A percentile compares a stretch with the other conserved stretches of the same genome.
Conservation (phyloP, 2,329 filamentous ascomycete species). For the Thermomyces lanuginosus region DNA sequence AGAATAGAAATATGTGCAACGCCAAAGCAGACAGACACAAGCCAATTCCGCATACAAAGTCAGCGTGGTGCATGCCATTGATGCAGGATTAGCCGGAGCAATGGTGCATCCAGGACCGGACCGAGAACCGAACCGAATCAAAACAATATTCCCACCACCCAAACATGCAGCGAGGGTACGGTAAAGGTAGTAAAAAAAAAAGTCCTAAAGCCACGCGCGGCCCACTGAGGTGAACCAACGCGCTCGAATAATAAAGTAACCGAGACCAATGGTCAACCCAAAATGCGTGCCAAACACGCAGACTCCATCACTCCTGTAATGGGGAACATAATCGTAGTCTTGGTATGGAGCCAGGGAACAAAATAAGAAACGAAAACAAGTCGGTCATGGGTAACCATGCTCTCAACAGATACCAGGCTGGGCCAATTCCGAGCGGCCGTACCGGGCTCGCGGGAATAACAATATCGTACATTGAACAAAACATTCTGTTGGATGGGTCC, state of each 20-base stretch:
- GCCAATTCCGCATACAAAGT: conserved; percentile 2
- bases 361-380: conserved; percentile 14
- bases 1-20: conserved; percentile 3
- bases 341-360: conserved; percentile 8
- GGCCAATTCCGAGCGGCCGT: conserved; percentile 16
- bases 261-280: too few relatives aligned
- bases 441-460: conserved; percentile 18
- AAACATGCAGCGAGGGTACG: conserved; percentile 5
- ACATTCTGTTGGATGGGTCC: conserved; percentile 14
- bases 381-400: conserved; percentile 2
- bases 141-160: conserved; percentile 11
- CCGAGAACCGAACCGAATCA: conserved; percentile 15
- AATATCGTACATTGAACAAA: conserved; percentile 31
- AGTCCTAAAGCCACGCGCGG: too few relatives aligned
- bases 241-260: too few relatives aligned
- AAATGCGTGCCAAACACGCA: too few relatives aligned
- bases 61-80: conserved; percentile 4
- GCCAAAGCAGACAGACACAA: conserved; percentile 3
- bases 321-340: conserved; percentile 2
- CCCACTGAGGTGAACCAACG: too few relatives aligned
- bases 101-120: conserved; percentile 10
- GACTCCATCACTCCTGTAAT: too few relatives aligned
- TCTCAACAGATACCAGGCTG: conserved; percentile 11
- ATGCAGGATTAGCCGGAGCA: conserved; percentile 7
- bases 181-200: conserved; percentile 4